Base-by-base conservation (phyloP, 2,329 filamentous ascomycete species). In the Penicillium sp. region DNA sequence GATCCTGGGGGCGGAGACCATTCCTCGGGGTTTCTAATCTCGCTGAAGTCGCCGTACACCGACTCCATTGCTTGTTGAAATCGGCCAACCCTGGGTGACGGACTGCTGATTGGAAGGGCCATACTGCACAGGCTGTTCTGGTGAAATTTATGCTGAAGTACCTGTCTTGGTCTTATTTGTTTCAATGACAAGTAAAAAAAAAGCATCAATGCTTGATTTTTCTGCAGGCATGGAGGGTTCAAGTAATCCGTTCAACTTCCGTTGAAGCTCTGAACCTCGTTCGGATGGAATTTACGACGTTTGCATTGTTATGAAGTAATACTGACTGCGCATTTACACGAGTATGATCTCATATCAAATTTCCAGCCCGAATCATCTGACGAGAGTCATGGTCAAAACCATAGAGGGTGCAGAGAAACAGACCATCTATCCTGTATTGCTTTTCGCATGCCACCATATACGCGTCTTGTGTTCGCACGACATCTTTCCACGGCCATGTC, bases 1-100 rank as follows among this genome's bases (percentile, higher is more conserved):
- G 77, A 73, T 27, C 69, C 71, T 1, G 70, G 70, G 0, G 78
- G 77, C 1, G 76, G 76, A 1, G 48, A 68, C 79, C 78, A 82
- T 4, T 53, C 46, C 5, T 53, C 44, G 1, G 67, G 64, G 34
- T 66, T 57, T 8, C 49, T 35, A 41, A 71, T 61, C 9, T 50
- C 48, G 45, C 55, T 54, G 47, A 73, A 64, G 24, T 56, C 61
- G 9, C 71, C 70, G 48, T 73, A 74, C 9, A 73, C 50, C 12
- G 66, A 66, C 52, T 70, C 62, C 62, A 73, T 68, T 32, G 67
- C 63, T 45, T 63, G 52, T 41, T 66, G 58, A 59, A 69, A 70
- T 38, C 56, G 60, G 36, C 55, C 48, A 4, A 68, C 45, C 11
- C 59, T 59, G 7, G 63, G 55, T 6, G 60, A 55, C 4, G 57